phyloP scores from a whole-genome alignment of 2,329 filamentous ascomycete genomes.

The Diaporthe sp. region DNA sequence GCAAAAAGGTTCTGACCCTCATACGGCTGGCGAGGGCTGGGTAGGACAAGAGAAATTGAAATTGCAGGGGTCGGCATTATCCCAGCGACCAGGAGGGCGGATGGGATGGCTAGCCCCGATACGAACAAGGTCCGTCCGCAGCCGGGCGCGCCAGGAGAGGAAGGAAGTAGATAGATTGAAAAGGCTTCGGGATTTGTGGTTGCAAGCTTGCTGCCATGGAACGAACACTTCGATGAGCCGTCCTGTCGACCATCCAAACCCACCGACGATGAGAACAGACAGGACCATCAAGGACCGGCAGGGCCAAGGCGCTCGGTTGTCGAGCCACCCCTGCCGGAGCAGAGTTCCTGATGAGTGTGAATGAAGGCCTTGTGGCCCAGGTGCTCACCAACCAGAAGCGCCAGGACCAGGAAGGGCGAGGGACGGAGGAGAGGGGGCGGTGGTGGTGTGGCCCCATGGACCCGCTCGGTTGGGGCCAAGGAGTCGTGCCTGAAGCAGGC shows the following conservation, averaged over 20 bases:
- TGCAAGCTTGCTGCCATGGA: background rate
- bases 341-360: slow-evolving; percentile 18
- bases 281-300: background rate
- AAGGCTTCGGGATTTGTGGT: slow-evolving; percentile 1
- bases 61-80: slow-evolving; percentile 39
- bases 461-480: slow-evolving; percentile 32
- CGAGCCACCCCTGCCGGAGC: slow-evolving; percentile 11
- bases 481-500: slow-evolving; percentile 32
- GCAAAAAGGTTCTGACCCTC: background rate
- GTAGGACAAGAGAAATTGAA: slow-evolving; percentile 34
- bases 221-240: background rate
- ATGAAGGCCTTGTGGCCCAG: slow-evolving; percentile 17
- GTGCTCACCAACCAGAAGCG: slow-evolving; percentile 23
- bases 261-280: slow-evolving; percentile 17
- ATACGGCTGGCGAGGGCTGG: slow-evolving; percentile 29
- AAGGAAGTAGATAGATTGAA: slow-evolving; percentile 25
- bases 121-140: slow-evolving; percentile 11
- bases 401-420: slow-evolving; percentile 2
- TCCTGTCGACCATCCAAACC: background rate
- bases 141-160: slow-evolving; percentile 14
- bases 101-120: background rate
- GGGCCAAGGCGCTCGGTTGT: slow-evolving; percentile 16
- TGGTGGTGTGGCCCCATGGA: slow-evolving; percentile 13
- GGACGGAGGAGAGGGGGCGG: slow-evolving; percentile 1
- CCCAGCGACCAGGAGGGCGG: slow-evolving; percentile 22